Evolutionary conservation across 148 eudicot species (phyloP), one percentile per base, ranked within the genome.

Genomic region (Chenopodium formosanum): DNA sequence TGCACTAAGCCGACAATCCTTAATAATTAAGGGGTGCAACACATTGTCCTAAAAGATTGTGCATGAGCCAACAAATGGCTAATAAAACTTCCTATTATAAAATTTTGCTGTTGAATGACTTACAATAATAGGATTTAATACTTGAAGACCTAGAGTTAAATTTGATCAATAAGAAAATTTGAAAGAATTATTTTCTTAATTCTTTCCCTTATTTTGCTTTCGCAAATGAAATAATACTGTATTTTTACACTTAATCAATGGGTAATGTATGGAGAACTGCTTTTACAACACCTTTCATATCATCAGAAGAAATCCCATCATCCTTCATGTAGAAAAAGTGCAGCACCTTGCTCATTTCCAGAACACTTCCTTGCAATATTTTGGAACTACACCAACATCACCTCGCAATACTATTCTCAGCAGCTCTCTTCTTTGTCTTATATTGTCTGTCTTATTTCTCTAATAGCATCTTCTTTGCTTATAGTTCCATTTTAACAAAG

Each of bases 291-390:
- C 47, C 73, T 70, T 83, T 85, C 84, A 94, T 69, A 23, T 85
- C 92, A 65, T 87, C 32, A 23, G 92, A 90, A 69, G 91, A 86
- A 86, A 89, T 90, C 19, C 97, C 98, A 63, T 94, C 98, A 65
- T 93, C 92, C 79, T 90, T 86, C 25, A 48, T 73, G 81, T 94
- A 94, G 76, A 94, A 91, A 9, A 84, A 80, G 83, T 91, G 93
- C 67, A 91, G 19, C 50, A 92, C 91, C 78, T 80, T 84, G 86
- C 88, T 79, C 93, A 91, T 94, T 44, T 87, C 97, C 95, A 93
- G 71, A 94, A 94, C 79, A 91, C 68, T 44, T 90, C 89, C 87
- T 85, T 93, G 93, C 98, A 94, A 27, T 83, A 90, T 83, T 84
- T 88, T 20, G 95, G 99, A 75, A 96, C 84, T 7, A 86, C 64